A percentile compares a stretch with the other conserved stretches of the same genome.
Conservation (phyloP, 768 basidiomycete genomes). For the Leccinum rimulosum region DNA sequence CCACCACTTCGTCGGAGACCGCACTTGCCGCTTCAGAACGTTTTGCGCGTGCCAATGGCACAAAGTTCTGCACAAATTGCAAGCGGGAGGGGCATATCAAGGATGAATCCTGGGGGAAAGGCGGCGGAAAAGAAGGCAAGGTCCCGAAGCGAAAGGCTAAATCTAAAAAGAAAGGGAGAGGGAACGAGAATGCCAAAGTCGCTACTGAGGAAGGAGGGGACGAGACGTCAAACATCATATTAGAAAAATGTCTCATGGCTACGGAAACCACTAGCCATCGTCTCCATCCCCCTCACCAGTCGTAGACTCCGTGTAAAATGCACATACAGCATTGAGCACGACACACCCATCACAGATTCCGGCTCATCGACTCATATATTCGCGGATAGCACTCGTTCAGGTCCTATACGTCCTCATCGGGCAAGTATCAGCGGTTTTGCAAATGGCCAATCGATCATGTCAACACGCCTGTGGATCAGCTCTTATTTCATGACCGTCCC, state of each 20-base stretch:
- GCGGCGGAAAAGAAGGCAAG: too few species aligned
- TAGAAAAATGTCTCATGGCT: not conserved
- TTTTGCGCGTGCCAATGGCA: not conserved
- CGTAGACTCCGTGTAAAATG: too few species aligned
- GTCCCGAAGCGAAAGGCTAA: not conserved
- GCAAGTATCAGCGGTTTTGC: too few species aligned
- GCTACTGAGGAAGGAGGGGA: not conserved
- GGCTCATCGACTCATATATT: too few species aligned
- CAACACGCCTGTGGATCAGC: constrained; percentile 42
- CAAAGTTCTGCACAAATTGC: not conserved
- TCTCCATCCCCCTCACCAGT: too few species aligned
- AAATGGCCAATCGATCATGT: too few species aligned
- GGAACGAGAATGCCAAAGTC: not conserved
- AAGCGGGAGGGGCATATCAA: not conserved
- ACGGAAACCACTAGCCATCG: not conserved
- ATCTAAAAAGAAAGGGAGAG: not conserved
- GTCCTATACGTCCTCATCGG: too few species aligned
- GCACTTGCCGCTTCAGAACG: not conserved
- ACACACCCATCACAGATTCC: too few species aligned
- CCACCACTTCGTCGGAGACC: not conserved
- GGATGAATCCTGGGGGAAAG: too few species aligned
- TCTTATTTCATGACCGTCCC: constrained; percentile 73
- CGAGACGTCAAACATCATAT: not conserved
- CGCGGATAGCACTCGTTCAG: too few species aligned
- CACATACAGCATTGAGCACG: too few species aligned